Evolutionary conservation across 768 basidiomycete genomes (phyloP).

Genomic region (Trametopsis cervina): DNA sequence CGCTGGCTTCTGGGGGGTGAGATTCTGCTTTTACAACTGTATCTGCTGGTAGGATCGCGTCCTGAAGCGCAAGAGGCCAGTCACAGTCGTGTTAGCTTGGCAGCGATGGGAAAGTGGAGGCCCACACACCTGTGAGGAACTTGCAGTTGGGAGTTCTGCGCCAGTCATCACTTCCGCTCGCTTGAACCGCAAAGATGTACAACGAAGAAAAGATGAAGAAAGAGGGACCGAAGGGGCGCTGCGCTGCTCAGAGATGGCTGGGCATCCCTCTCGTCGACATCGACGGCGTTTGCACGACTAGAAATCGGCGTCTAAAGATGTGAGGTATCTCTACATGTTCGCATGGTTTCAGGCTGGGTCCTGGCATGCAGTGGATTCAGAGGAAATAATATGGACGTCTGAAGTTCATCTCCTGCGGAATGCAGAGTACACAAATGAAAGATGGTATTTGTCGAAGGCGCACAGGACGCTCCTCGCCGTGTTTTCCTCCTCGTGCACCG

Average conservation of each 20-base stretch:
- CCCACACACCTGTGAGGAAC: background rate
- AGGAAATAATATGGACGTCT: no score
- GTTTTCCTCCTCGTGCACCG: background rate
- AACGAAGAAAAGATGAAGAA: background rate
- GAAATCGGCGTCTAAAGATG: constrained; percentile 9
- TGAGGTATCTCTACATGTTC: background rate
- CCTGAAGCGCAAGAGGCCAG: background rate
- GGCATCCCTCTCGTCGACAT: constrained; percentile 8
- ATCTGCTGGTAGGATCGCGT: background rate
- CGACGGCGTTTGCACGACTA: constrained; percentile 12
- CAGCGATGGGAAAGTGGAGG: background rate
- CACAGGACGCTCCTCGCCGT: no score
- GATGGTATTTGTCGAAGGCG: no score
- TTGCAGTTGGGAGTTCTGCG: background rate
- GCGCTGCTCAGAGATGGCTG: constrained; percentile 5
- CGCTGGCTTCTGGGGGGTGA: background rate
- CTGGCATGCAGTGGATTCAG: no score
- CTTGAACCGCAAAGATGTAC: background rate
- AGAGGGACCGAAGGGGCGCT: background rate
- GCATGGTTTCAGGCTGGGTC: no score
- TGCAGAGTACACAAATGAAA: no score
- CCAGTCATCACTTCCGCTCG: background rate
- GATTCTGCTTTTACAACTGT: background rate
- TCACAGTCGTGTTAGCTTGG: background rate
- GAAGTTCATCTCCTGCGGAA: no score